Evolutionary conservation across 2,329 filamentous ascomycete species (phyloP).

Genomic region (Nakataea oryzae): DNA sequence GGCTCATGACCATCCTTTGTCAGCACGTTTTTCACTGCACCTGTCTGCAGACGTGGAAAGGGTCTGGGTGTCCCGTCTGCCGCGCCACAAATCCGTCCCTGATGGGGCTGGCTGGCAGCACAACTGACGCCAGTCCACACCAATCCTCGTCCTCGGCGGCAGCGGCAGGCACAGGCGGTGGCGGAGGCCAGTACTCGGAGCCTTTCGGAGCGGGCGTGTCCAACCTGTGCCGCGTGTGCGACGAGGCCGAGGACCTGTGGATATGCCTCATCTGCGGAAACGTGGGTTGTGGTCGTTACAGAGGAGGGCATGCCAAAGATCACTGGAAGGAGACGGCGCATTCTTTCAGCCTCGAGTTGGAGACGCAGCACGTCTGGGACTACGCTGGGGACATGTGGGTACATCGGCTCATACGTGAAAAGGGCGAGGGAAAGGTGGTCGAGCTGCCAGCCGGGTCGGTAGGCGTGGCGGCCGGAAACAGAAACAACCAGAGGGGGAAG

Average conservation of each 20-base stretch:
- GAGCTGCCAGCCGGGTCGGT: slow-evolving; percentile 52
- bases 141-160: not conserved
- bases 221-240: slow-evolving; percentile 74
- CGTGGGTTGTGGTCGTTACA: slow-evolving; percentile 89
- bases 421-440: slow-evolving; percentile 83
- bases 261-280: slow-evolving; percentile 90
- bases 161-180: not conserved
- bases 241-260: slow-evolving; percentile 77
- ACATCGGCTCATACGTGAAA: slow-evolving; percentile 87
- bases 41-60: slow-evolving; percentile 93
- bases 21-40: slow-evolving; percentile 97
- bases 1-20: slow-evolving; percentile 88
- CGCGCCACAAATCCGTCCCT: slow-evolving; percentile 60
- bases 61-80: slow-evolving; percentile 87
- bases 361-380: slow-evolving; percentile 95
- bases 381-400: slow-evolving; percentile 95
- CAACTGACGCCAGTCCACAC: not conserved
- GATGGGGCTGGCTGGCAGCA: slow-evolving; percentile 11
- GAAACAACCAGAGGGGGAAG: slow-evolving; percentile 20
- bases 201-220: slow-evolving; percentile 50
- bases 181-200: slow-evolving; percentile 27
- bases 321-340: slow-evolving; percentile 88
- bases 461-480: not conserved
- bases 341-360: slow-evolving; percentile 84
- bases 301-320: slow-evolving; percentile 83